Conservation (phyloP, 805 yeast species). For the Candida berthetii region DNA sequence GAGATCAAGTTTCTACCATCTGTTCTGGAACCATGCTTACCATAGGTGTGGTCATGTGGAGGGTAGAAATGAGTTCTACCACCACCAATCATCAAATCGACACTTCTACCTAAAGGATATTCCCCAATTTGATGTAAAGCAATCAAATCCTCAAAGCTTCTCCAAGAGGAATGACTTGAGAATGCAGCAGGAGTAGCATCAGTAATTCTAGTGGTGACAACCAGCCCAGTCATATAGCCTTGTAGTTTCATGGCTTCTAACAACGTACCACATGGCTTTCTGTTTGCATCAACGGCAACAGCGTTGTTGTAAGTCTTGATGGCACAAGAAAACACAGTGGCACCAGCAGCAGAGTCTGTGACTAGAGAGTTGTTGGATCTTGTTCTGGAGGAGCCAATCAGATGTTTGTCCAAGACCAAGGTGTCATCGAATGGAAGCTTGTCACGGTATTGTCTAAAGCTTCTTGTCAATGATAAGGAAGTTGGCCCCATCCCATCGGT, state of each 20-base stretch:
- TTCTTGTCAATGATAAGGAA: conserved; percentile 71
- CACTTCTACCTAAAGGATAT: conserved; percentile 71
- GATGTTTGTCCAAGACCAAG: conserved; percentile 56
- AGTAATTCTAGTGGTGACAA: conserved; percentile 86
- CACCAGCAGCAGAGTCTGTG: conserved; percentile 97
- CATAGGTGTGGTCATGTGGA: conserved; percentile 21
- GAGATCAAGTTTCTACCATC: conserved; percentile 66
- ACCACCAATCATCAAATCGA: conserved; percentile 86
- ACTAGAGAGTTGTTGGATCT: conserved; percentile 69
- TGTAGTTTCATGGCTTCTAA: conserved; percentile 80
- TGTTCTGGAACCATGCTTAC: conserved; percentile 50
- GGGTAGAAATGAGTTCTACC: conserved; percentile 84
- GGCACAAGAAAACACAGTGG: conserved; percentile 88
- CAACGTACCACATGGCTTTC: conserved; percentile 79
- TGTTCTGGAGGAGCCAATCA: conserved; percentile 83
- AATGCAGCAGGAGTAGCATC: conserved; percentile 96
- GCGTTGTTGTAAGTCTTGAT: conserved; percentile 86
- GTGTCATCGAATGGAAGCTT: conserved; percentile 47
- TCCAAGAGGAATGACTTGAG: conserved; percentile 68
- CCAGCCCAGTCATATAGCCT: conserved; percentile 83
- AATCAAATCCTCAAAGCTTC: conserved; percentile 78
- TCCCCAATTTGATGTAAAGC: conserved; percentile 85
- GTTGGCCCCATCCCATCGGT: conserved; percentile 97
- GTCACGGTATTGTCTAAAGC: conserved; percentile 60
- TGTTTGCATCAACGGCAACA: conserved; percentile 70